Percentiles rank a stretch among this genome's conserved stretches.
Conservation (phyloP, 306 rosid genomes). For the Ormosia emarginata region DNA sequence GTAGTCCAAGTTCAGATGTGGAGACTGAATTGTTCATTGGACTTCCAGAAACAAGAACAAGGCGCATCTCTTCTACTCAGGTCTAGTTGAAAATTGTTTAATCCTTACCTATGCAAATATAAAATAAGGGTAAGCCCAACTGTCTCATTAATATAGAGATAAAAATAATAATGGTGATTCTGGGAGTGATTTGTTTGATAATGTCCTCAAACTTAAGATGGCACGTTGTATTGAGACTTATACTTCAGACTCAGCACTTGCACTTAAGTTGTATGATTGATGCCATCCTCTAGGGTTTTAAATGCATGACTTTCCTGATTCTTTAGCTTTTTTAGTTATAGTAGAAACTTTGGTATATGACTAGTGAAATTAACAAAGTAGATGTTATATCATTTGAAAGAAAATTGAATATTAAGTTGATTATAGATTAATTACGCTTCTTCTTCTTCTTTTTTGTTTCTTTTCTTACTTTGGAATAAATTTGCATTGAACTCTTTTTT, state of each 20-base stretch:
- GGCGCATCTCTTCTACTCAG: slow-evolving; percentile 11
- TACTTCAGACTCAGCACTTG: background rate
- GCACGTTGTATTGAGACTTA: background rate
- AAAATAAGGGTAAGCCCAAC: slow-evolving; percentile 8
- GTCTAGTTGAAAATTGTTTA: background rate
- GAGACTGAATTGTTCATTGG: slow-evolving; percentile 81
- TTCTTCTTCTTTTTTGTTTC: background rate
- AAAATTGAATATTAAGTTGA: background rate
- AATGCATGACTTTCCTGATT: background rate
- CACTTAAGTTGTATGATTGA: background rate
- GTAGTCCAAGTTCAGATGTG: slow-evolving; percentile 61
- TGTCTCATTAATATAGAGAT: slow-evolving; percentile 13
- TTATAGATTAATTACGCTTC: background rate
- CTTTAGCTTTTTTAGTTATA: background rate
- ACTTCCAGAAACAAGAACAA: slow-evolving; percentile 54
- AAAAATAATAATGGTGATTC: slow-evolving; percentile 6
- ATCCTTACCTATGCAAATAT: background rate
- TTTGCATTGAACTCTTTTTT: too few relatives aligned
- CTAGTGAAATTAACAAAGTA: background rate
- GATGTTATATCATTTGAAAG: background rate
- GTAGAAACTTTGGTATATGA: background rate
- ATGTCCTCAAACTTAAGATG: background rate
- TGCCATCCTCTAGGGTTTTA: background rate
- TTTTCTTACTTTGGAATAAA: too few relatives aligned
- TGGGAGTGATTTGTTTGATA: background rate